Evolutionary conservation across 202 grass and related monocot species (phyloP).

Genomic region (Musa balbisiana): DNA sequence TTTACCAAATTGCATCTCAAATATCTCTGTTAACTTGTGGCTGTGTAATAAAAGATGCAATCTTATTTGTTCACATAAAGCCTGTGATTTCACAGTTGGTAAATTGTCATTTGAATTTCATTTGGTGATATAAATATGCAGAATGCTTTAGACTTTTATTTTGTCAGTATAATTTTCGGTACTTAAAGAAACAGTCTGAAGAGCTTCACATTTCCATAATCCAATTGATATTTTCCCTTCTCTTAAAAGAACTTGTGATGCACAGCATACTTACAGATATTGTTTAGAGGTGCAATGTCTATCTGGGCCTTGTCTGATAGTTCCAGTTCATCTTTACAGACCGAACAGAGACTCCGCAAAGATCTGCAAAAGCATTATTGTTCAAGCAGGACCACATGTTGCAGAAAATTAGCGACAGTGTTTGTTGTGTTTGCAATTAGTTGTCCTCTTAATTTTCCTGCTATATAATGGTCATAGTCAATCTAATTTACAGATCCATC

Average conservation of each 20-base stretch:
- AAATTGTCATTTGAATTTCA: too few relatives aligned
- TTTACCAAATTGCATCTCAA: too few relatives aligned
- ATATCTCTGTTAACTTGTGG: too few relatives aligned
- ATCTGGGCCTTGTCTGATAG: not conserved
- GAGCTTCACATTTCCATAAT: not conserved
- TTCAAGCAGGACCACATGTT: not conserved
- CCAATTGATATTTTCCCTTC: not conserved
- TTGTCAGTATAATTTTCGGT: too few relatives aligned
- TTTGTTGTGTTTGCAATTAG: not conserved
- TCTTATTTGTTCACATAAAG: too few relatives aligned
- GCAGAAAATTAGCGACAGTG: not conserved
- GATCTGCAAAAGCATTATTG: not conserved
- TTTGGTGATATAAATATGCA: too few relatives aligned
- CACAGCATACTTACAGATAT: not conserved
- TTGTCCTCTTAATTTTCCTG: not conserved
- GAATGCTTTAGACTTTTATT: too few relatives aligned
- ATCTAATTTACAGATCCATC: not conserved
- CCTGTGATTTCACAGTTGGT: too few relatives aligned
- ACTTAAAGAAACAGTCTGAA: too few relatives aligned
- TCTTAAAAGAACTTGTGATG: not conserved
- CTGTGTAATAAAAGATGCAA: too few relatives aligned
- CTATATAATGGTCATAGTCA: not conserved
- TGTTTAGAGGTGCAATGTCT: not conserved
- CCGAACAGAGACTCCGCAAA: not conserved
- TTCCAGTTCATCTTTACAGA: constrained; percentile 3